Evolutionary conservation across 164 flowering plant species (phyloP), one percentile per base, ranked within the genome.

Genomic region (Akebia trifoliata): DNA sequence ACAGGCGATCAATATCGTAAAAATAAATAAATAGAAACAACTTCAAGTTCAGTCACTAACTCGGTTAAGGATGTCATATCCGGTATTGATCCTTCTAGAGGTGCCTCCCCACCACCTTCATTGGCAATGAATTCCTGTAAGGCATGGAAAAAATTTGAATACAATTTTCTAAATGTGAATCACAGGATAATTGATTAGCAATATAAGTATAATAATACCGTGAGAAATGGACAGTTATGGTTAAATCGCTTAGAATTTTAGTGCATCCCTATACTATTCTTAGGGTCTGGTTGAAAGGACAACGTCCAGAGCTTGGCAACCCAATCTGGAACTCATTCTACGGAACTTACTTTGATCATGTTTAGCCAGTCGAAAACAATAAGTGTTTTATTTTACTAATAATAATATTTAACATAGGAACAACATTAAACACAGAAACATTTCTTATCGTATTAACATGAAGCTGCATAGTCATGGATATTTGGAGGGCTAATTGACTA

Each of bases 61-160:
- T 94, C 99, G 32, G 99, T 94, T 55, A 83, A 90, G 63, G 99
- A 90, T 64, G 97, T 90, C 99, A 94, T 94, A 69, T 94, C 99
- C 9, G 97, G 97, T 53, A 94, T 79, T 40, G 90, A 82, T 64
- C 99, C 99, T 70, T 94, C 99, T 42, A 94, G 86, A 5, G 97
- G 99, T 59, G 80, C 76, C 76, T 94, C 99, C 32, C 97, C 96
- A 66, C 66, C 76, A 39, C 99, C 97, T 81, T 94, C 95, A 74
- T 84, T 83, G 44, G 73, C 76, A 59, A 90, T 81, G 57, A 90
- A 94, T 67, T 94, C 97, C 99, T 94, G 73, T 60, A 56, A 56
- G 35, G 21, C 20, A 48, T 22, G 42, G 36, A 50, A 39, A 49
- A 15, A 20, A 54, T 37, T 24, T 28, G 8, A 6, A 0, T 34